A percentile compares a stretch with the other conserved stretches of the same genome.
Conservation (phyloP, 257 asterid species). For the Nicotiana noctiflora region DNA sequence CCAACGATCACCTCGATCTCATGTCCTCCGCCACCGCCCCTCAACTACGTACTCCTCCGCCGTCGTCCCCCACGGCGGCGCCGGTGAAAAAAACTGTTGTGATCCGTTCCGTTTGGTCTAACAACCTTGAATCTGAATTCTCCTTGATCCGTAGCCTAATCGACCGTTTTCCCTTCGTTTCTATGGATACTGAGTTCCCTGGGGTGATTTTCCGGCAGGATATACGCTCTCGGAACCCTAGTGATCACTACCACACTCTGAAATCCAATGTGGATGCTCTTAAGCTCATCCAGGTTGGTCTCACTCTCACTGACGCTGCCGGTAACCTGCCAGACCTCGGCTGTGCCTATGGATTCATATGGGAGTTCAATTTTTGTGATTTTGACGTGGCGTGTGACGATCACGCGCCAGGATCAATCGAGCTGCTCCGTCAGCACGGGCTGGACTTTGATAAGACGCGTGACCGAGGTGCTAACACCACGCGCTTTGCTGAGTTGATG, state of each 20-base stretch:
- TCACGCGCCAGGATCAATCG: constrained; percentile 53
- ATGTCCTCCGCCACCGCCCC: constrained; percentile 17
- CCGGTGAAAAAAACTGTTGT: constrained; percentile 12
- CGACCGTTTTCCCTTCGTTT: constrained; percentile 40
- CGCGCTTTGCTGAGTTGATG: constrained; percentile 57
- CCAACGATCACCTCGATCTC: not conserved
- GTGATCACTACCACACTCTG: constrained; percentile 44
- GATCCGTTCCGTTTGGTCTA: constrained; percentile 59
- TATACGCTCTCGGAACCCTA: constrained; percentile 30
- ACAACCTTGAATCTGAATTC: constrained; percentile 48
- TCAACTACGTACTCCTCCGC: constrained; percentile 10
- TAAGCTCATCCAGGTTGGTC: constrained; percentile 74
- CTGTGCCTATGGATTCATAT: constrained; percentile 30
- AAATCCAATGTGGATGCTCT: constrained; percentile 64
- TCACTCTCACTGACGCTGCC: constrained; percentile 53
- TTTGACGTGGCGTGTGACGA: constrained; percentile 48
- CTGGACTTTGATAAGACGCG: constrained; percentile 39
- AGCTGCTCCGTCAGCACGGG: constrained; percentile 59
- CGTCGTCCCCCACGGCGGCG: constrained; percentile 11
- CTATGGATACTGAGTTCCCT: no score
- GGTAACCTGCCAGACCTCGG: constrained; percentile 66
- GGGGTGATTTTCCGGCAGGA: constrained; percentile 43
- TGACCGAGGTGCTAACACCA: constrained; percentile 33
- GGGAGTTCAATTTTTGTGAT: constrained; percentile 76
- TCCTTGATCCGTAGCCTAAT: constrained; percentile 35